Conservation (phyloP, 2,329 filamentous ascomycete genomes). For the Apiospora hydei region DNA sequence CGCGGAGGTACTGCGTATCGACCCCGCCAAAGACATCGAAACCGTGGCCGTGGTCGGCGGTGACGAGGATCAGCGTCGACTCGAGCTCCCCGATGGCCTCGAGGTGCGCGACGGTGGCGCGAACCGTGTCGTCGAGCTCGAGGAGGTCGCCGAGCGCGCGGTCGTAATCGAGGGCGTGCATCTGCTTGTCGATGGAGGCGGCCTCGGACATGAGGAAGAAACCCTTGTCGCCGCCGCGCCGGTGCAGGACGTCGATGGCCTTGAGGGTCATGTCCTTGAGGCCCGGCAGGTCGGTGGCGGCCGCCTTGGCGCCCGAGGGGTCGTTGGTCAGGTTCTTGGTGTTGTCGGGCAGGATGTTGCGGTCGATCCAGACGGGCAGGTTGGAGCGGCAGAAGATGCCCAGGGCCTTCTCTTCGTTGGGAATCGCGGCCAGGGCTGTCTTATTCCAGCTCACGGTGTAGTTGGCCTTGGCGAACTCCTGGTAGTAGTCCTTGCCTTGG, state of each 20-base stretch:
- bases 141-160: conserved; percentile 84
- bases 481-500: conserved; percentile 79
- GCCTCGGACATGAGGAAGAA: conserved; percentile 91
- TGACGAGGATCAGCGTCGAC: conserved; percentile 80
- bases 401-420: conserved; percentile 69
- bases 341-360: conserved; percentile 80
- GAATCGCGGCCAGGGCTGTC: conserved; percentile 67
- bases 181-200: conserved; percentile 88
- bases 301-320: conserved; percentile 67
- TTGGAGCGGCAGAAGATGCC: conserved; percentile 80
- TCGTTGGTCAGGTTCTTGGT: conserved; percentile 71
- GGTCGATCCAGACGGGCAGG: conserved; percentile 86
- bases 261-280: conserved; percentile 92
- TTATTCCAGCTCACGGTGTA: conserved; percentile 79
- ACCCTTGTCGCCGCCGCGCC: conserved; percentile 70
- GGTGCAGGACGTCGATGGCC: conserved; percentile 79
- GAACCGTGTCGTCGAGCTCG: conserved; percentile 84
- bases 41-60: conserved; percentile 88
- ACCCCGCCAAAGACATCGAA: conserved; percentile 87
- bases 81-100: conserved; percentile 70
- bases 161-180: conserved; percentile 87
- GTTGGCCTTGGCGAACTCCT: conserved; percentile 73
- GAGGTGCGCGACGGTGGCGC: conserved; percentile 76
- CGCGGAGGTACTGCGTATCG: conserved; percentile 78
- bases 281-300: conserved; percentile 79